Base-by-base conservation (phyloP, 2,329 filamentous ascomycete genomes). In the Bipolaris zeicola region DNA sequence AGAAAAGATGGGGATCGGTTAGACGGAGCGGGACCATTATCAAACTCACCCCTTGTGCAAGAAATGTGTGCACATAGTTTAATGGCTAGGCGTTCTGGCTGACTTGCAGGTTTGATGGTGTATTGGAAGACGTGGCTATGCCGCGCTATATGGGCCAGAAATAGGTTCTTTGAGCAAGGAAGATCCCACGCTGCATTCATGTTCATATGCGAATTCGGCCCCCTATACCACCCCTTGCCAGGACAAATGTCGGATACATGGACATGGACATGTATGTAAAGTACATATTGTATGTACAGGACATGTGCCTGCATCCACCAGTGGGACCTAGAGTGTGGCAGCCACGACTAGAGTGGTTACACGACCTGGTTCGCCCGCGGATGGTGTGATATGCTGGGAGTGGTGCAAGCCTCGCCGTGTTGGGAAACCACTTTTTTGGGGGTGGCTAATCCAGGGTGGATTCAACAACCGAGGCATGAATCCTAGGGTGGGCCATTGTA, bases 311-410 rank as follows among this genome's bases (percentile, higher is more conserved):
- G 34, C 16, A 18, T 50, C 39, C 28, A 37, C 33, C 41, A 28
- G 47, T 41, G 34, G 34, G 33, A 44, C 46, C 13, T 33, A 37
- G 44, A 42, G 33, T 43, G 52, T 52, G 52, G 56, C 47, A 47
- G 39, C 38, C 31, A 55, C 42, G 20, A 42, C 37, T 8, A 22
- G 33, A 51, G 5, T 13, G 24, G 2, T 42, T 33, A 8, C 31
- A 52, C 8, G 14, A 10, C 41, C 26, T 50, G 44, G 41, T 46
- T 48, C 43, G 43, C 44, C 26, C 38, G 41, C 16, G 52, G 52
- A 56, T 56, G 46, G 48, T 38, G 22, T 39, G 28, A 55, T 52
- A 50, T 14, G 34, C 20, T 22, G 48, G 26, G 16, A n/a, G 28
- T 28, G 26, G 26, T 22, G 26, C 47, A 18, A 47, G 38, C 42